These are phyloP conservation scores for Plenodomus biglobosus DNA, from an alignment of 2,329 filamentous ascomycete genomes.

Conservation along the genomic window DNA sequence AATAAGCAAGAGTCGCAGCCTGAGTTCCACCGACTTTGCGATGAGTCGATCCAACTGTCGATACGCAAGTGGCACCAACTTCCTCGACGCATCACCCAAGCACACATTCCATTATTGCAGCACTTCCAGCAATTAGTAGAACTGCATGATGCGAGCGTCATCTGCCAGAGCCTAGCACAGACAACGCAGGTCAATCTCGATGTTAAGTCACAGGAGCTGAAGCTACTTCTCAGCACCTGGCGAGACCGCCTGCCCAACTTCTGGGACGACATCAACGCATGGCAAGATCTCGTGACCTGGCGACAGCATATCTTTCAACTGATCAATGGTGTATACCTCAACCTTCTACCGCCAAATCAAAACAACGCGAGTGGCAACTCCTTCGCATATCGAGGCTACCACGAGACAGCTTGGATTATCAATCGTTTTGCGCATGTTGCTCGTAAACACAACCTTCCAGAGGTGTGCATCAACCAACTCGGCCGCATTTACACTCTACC, in stretches of 20 bases:
- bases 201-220: conserved; percentile 91
- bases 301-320: conserved; percentile 97
- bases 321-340: conserved; percentile 92
- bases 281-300: conserved; percentile 99
- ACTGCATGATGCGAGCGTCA: conserved; percentile 94
- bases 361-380: conserved; percentile 81
- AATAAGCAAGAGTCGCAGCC: conserved; percentile 76
- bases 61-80: conserved; percentile 99
- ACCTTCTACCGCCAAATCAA: conserved; percentile 75
- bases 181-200: conserved; percentile 87
- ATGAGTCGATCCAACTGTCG: conserved; percentile 95
- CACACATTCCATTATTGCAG: conserved; percentile 90
- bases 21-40: conserved; percentile 87
- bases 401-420: conserved; percentile 99
- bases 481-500: conserved; percentile 97
- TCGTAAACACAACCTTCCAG: conserved; percentile 91
- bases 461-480: conserved; percentile 95
- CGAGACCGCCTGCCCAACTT: conserved; percentile 93
- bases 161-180: conserved; percentile 83
- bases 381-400: conserved; percentile 94
- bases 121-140: conserved; percentile 98
- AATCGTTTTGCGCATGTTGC: conserved; percentile 98
- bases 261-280: conserved; percentile 99
- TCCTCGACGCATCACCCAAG: conserved; percentile 89
- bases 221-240: conserved; percentile 91